Evolutionary conservation across 176 grass and related monocot species (phyloP), one percentile per base, ranked within the genome.

Genomic region (Leersia perrieri): DNA sequence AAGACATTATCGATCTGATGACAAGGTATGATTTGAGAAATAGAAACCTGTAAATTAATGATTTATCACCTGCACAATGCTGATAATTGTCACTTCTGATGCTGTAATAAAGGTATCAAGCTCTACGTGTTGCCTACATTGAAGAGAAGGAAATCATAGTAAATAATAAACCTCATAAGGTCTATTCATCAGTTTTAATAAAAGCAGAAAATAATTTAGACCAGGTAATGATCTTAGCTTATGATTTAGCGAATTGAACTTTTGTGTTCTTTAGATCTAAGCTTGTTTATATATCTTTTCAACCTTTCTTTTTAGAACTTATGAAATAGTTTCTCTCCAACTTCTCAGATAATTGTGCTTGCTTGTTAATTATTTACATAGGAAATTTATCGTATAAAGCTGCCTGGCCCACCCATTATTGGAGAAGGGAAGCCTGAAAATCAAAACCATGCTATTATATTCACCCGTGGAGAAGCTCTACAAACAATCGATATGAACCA

Each of bases 401-500:
- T 98, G 44, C 95, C 95, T 67, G 92, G 92, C 30, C 73, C 83
- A 68, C 95, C 95, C 39, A 89, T 91, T 35, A 94, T 98, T 78
- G 95, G 95, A 71, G 92, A 98, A 89, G 95, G 92, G 75, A 94
- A 98, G 70, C 95, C 95, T 80, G 95, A 98, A 89, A 98, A 98
- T 85, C 92, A 98, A 76, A 98, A 98, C 49, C 90, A 98, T 83
- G 95, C 95, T 69, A 94, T 98, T 84, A 89, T 98, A 80, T 98
- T 94, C 86, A 98, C 95, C 79, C 95, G 95, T 60, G 95, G 95
- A 82, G 92, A 94, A 31, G 95, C 92, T 45, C 88, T 98, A 49
- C 95, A 98, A 82, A 92, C 95, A 73, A 98, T 98, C 38, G 95
- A 98, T 78, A 98, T 94, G 95, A 98, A 98, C 82, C 95, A 98